phyloP scores from a whole-genome alignment of 2,329 filamentous ascomycete genomes.

The Cercospora sp. region DNA sequence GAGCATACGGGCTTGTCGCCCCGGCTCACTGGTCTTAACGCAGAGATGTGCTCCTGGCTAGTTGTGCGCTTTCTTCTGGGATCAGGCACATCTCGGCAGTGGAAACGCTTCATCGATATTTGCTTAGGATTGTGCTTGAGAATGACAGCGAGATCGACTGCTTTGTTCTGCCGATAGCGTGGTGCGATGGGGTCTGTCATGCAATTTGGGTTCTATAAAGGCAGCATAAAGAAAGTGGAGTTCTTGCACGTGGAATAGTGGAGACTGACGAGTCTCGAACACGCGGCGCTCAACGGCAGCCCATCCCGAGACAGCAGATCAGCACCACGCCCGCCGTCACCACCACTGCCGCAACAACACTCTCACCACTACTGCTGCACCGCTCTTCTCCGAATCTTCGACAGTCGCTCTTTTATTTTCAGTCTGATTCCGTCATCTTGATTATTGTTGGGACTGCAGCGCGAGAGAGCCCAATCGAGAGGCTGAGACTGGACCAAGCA shows the following conservation, averaged over 20 bases:
- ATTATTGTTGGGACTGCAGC: not conserved
- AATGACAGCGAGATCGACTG: not conserved
- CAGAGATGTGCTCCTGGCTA: not conserved
- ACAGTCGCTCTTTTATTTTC: conserved; percentile 12
- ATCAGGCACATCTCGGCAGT: not conserved
- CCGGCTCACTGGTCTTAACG: not conserved
- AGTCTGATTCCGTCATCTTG: not conserved
- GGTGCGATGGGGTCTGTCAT: not conserved
- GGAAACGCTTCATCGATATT: not conserved
- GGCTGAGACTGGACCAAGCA: not conserved
- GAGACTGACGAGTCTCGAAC: conserved; percentile 4
- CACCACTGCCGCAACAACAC: not conserved
- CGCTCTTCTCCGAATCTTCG: not conserved
- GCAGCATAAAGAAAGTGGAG: not conserved
- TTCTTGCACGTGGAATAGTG: not conserved
- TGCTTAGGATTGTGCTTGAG: not conserved
- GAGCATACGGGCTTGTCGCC: not conserved
- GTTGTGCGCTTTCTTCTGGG: not conserved
- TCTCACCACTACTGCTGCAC: not conserved
- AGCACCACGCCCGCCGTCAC: not conserved
- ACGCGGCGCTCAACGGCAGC: not conserved
- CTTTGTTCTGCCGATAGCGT: not conserved
- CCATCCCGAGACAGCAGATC: not conserved
- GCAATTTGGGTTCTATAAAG: not conserved
- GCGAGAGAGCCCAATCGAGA: not conserved